A percentile compares a stretch with the other conserved stretches of the same genome.
These are phyloP conservation scores for Aspergillus egyptiacus DNA, from an alignment of 495 filamentous ascomycete genomes.

Conservation along the genomic window DNA sequence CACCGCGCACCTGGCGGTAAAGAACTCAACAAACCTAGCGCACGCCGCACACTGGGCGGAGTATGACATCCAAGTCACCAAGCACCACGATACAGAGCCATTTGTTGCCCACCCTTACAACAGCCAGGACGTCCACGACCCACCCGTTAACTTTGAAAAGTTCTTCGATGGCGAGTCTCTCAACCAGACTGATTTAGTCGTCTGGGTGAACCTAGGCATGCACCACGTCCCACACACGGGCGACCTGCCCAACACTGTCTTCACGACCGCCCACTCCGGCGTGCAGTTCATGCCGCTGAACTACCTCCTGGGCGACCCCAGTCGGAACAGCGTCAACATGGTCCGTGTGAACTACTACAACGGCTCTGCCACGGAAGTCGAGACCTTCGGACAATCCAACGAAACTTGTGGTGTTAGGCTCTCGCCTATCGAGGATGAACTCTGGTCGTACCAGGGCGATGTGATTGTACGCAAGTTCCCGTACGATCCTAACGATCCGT, in stretches of 20 bases:
- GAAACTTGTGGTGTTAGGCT: constrained; percentile 18
- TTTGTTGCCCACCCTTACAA: constrained; percentile 41
- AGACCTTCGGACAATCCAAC: constrained; percentile 32
- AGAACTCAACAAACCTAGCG: constrained; percentile 42
- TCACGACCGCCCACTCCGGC: constrained; percentile 41
- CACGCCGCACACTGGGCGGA: constrained; percentile 45
- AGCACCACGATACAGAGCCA: constrained; percentile 51
- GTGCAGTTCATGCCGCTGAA: constrained; percentile 45
- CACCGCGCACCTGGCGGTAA: constrained; percentile 42
- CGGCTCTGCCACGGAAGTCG: constrained; percentile 27
- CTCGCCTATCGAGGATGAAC: constrained; percentile 17
- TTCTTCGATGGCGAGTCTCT: constrained; percentile 51
- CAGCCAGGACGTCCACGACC: constrained; percentile 40
- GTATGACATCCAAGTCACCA: constrained; percentile 45
- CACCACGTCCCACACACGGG: constrained; percentile 53
- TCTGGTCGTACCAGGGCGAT: constrained; percentile 37
- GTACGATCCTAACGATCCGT: constrained; percentile 28
- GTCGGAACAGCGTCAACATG: constrained; percentile 30
- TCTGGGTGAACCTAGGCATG: constrained; percentile 42
- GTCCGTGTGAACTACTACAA: constrained; percentile 38
- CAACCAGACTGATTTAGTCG: constrained; percentile 46
- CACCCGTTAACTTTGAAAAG: constrained; percentile 48
- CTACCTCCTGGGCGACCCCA: constrained; percentile 30
- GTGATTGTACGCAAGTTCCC: constrained; percentile 43
- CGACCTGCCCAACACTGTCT: constrained; percentile 50